Conservation (phyloP, 1,284 basidiomycete genomes). For the Ceratobasidium sp. region DNA sequence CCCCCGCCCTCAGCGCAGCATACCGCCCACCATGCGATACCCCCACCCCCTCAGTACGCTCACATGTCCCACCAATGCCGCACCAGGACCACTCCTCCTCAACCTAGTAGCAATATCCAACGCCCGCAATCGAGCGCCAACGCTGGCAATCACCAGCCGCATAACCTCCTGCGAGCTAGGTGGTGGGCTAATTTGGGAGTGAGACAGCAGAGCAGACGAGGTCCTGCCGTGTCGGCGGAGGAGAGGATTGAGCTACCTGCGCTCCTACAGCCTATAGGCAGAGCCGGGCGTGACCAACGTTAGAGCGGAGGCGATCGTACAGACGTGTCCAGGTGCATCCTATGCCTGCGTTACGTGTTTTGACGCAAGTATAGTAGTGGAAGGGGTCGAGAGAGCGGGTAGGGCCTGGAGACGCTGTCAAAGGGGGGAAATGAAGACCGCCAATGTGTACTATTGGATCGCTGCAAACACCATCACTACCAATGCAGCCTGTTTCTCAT, state of each 20-base stretch:
- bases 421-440: conserved; percentile 77
- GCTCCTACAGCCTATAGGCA: conserved; percentile 98
- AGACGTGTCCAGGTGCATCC: conserved; percentile 93
- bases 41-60: conserved; percentile 90
- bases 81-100: conserved; percentile 72
- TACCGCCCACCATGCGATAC: conserved; percentile 87
- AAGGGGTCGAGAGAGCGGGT: conserved; percentile 63
- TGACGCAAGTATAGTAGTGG: conserved; percentile 60
- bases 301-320: conserved; percentile 85
- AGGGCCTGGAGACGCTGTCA: conserved; percentile 62
- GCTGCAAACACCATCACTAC: conserved; percentile 62
- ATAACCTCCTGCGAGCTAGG: conserved; percentile 49
- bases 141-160: conserved; percentile 84
- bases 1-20: conserved; percentile 89
- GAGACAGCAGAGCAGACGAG: conserved; percentile 89
- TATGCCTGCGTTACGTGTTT: conserved; percentile 87
- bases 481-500: conserved; percentile 62
- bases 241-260: conserved; percentile 94
- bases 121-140: conserved; percentile 89
- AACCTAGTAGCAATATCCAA: conserved; percentile 82
- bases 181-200: conserved; percentile 64
- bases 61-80: conserved; percentile 90
- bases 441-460: conserved; percentile 55
- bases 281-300: conserved; percentile 95
- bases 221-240: conserved; percentile 98